A percentile compares a stretch with the other conserved stretches of the same genome.
Conservation (phyloP, 108 stramenopile genomes). For the Stephanodiscus triporus region DNA sequence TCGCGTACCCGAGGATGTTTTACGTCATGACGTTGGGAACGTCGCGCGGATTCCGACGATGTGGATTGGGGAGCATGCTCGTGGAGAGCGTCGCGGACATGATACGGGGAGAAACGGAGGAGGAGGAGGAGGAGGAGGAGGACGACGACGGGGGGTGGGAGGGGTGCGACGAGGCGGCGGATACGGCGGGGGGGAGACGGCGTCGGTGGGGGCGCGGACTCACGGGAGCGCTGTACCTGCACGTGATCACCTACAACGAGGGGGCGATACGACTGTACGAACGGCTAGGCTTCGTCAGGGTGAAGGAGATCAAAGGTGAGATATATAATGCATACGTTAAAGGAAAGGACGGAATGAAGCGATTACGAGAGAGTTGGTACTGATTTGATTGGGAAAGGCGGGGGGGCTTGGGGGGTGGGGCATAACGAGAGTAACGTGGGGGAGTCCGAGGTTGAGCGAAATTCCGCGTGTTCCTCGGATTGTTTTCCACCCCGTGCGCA, state of each 20-base stretch:
- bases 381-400: too few species aligned
- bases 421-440: too few species aligned
- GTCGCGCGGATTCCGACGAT: slow-evolving; percentile 56
- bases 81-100: slow-evolving; percentile 60
- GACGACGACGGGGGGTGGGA: neutral
- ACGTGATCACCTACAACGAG: slow-evolving; percentile 75
- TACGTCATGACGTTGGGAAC: slow-evolving; percentile 91
- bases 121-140: slow-evolving; percentile 22
- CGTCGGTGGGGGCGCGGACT: slow-evolving; percentile 22
- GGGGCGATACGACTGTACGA: slow-evolving; percentile 87
- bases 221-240: slow-evolving; percentile 78
- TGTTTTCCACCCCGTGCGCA: neutral
- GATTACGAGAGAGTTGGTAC: neutral
- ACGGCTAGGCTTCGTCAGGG: slow-evolving; percentile 69
- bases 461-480: neutral
- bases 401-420: too few species aligned
- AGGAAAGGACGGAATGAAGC: slow-evolving; percentile 12
- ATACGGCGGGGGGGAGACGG: slow-evolving; percentile 33
- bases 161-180: slow-evolving; percentile 5
- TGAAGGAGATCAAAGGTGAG: slow-evolving; percentile 64
- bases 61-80: slow-evolving; percentile 68
- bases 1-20: slow-evolving; percentile 55
- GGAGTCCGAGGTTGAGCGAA: neutral
- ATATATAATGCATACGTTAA: slow-evolving; percentile 39
- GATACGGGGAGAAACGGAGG: slow-evolving; percentile 19